Conservation (phyloP, 2,329 filamentous ascomycete species). For the Botryotinia narcissicola region DNA sequence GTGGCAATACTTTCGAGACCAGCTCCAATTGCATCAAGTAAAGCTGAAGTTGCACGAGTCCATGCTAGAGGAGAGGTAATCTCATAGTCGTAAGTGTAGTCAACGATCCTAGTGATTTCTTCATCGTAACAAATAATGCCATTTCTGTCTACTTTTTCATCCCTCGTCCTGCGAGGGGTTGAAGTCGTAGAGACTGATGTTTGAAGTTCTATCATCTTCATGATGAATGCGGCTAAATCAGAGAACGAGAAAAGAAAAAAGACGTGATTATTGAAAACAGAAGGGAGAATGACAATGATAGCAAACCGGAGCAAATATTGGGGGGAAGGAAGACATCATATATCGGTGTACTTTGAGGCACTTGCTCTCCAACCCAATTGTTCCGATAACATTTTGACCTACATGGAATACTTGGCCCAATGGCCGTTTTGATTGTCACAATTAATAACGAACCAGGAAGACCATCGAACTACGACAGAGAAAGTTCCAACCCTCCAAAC, state of each 20-base stretch:
- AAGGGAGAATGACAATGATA: neutral
- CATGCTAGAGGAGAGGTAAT: conserved; percentile 21
- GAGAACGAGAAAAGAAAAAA: neutral
- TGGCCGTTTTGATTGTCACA: neutral
- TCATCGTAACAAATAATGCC: conserved; percentile 23
- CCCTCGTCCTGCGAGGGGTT: neutral
- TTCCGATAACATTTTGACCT: neutral
- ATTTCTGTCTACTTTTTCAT: conserved; percentile 5
- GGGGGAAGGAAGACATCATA: neutral
- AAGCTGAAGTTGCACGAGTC: conserved; percentile 22
- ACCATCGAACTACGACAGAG: neutral
- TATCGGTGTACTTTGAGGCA: neutral
- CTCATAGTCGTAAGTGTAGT: conserved; percentile 28
- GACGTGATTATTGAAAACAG: neutral
- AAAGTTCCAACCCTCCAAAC: neutral
- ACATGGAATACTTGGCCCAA: conserved; percentile 11
- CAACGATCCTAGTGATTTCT: conserved; percentile 25
- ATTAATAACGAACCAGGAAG: neutral
- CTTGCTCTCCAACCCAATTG: neutral
- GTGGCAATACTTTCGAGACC: conserved; percentile 26
- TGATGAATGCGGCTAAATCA: neutral
- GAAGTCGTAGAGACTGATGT: neutral
- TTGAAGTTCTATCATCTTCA: conserved; percentile 19
- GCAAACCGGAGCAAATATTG: neutral
- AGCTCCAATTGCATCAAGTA: conserved; percentile 31